Evolutionary conservation across 176 grass and related monocot genomes (phyloP).

Genomic region (Otatea glauca): DNA sequence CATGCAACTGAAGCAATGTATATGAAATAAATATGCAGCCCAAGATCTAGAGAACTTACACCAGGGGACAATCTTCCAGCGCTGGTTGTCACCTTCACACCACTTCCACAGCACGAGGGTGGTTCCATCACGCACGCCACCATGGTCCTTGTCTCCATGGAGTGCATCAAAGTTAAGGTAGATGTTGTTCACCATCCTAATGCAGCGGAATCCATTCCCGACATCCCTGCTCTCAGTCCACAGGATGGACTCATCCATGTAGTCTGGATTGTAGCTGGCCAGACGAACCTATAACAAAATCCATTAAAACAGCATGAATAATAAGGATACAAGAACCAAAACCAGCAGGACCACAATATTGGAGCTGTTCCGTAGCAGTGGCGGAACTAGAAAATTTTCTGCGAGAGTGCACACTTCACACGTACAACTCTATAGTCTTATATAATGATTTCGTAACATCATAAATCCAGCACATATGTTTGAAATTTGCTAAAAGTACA

Average conservation of each 20-base stretch:
- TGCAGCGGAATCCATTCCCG: conserved; percentile 66
- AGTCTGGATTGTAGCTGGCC: conserved; percentile 52
- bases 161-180: conserved; percentile 76
- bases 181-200: conserved; percentile 93
- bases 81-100: conserved; percentile 85
- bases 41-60: conserved; percentile 47
- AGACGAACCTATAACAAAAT: conserved; percentile 52
- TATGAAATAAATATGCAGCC: neutral
- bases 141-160: conserved; percentile 72
- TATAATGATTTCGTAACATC: too few relatives aligned
- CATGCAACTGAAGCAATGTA: neutral
- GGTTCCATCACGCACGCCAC: conserved; percentile 69
- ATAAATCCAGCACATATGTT: too few relatives aligned
- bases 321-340: neutral
- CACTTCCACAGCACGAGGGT: conserved; percentile 74
- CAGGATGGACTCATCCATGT: conserved; percentile 66
- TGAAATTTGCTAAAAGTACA: too few relatives aligned
- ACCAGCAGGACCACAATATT: neutral
- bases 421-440: too few relatives aligned
- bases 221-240: conserved; percentile 84
- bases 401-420: too few relatives aligned
- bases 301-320: neutral
- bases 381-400: too few relatives aligned
- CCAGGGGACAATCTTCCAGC: conserved; percentile 86
- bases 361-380: neutral